Evolutionary conservation across 257 asterid genomes (phyloP).

Genomic region (Mitragyna speciosa): DNA sequence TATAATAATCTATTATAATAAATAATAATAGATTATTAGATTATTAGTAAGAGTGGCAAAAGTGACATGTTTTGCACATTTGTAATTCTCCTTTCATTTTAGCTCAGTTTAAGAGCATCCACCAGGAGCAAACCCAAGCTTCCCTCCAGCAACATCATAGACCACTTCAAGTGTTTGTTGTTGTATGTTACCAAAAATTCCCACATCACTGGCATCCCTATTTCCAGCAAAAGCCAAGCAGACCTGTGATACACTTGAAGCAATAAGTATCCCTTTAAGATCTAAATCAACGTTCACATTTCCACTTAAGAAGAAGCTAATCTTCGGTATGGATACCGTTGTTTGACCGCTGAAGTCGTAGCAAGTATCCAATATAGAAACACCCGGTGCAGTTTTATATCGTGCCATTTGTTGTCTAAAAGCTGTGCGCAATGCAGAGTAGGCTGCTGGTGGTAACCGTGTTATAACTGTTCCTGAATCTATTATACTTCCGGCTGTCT

Average conservation of each 20-base stretch:
- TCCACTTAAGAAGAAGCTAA: conserved; percentile 52
- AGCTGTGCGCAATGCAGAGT: conserved; percentile 37
- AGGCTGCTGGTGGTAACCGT: conserved; percentile 58
- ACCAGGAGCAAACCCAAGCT: conserved; percentile 56
- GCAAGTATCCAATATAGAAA: conserved; percentile 66
- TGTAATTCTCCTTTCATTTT: too few relatives aligned
- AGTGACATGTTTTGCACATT: too few relatives aligned
- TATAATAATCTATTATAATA: too few relatives aligned
- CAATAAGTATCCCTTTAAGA: conserved; percentile 33
- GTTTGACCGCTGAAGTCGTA: conserved; percentile 46
- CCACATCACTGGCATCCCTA: conserved; percentile 25
- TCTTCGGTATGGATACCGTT: conserved; percentile 36
- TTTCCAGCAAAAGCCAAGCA: conserved; percentile 76
- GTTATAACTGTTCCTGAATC: conserved; percentile 86
- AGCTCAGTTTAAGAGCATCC: conserved; percentile 41
- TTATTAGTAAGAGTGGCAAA: too few relatives aligned
- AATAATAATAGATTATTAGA: too few relatives aligned
- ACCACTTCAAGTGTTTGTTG: conserved; percentile 68
- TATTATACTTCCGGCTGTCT: conserved; percentile 48
- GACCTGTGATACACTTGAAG: conserved; percentile 6
- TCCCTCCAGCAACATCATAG: conserved; percentile 68
- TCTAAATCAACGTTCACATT: conserved; percentile 41
- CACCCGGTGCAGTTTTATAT: conserved; percentile 48
- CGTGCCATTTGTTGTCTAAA: conserved; percentile 49
- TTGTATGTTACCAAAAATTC: conserved; percentile 63